Evolutionary conservation across 495 filamentous ascomycete genomes (phyloP), one percentile per base, ranked within the genome.

Genomic region (Talaromyces ruber): DNA sequence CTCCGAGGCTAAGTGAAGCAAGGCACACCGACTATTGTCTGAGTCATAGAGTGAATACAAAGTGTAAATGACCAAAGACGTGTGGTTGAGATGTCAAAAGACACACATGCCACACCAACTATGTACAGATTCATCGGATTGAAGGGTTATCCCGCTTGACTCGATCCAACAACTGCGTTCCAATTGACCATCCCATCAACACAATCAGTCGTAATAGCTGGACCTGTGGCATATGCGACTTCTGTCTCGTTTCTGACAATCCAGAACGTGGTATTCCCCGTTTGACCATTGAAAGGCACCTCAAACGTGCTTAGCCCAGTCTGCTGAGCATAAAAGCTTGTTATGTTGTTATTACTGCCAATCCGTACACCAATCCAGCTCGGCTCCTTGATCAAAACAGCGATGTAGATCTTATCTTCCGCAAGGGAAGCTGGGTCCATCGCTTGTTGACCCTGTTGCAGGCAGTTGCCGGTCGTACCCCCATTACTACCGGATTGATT

Each of bases 271-370:
- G 87, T 84, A 4, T 74, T 67, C 0, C 86, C 87, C 0, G 71
- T 72, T 29, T 72, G 67, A 4, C 77, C 74, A 58, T 73, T 71
- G 63, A 86, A 84, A 0, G 79, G 72, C 21, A 85, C 69, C 50
- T 62, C 70, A 18, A 77, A 74, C 63, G 84, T 76, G 53, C 85
- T 84, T 60, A 88, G 75, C 1, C 80, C 83, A 7, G 77, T 67
- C 12, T 69, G 71, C 5, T 65, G 62, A 0, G 67, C 74, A 1
- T 77, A 68, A 39, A 77, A 71, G 32, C 78, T 73, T 1, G 72
- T 76, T 4, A 52, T 34, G 39, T 76, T 72, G 14, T 68, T 65
- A 2, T 65, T 63, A 2, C 71, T 69, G 3, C 82, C 87, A 47
- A 89, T 83, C 5, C 71, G 67, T 14, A 88, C 76, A 0, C 65